Percentiles rank a stretch among this genome's conserved stretches.
phyloP scores from a whole-genome alignment of 2,329 filamentous ascomycete species.

The Fusarium aywerte region DNA sequence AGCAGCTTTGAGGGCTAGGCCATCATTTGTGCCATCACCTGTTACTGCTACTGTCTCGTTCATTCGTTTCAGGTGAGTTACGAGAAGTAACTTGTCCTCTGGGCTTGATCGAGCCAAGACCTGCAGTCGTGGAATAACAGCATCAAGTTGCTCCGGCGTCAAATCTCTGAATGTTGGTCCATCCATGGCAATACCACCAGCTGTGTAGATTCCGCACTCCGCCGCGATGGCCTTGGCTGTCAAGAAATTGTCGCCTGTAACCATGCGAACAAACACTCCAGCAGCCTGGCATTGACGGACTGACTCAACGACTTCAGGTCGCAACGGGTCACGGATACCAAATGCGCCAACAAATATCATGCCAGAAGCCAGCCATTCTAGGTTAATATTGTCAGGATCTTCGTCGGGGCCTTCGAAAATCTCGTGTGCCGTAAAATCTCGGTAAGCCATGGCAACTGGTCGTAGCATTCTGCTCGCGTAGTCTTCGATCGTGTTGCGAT shows the following conservation, averaged over 20 bases:
- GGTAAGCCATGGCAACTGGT: slow-evolving; percentile 79
- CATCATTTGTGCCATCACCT: slow-evolving; percentile 75
- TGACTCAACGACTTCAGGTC: slow-evolving; percentile 67
- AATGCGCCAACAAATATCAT: slow-evolving; percentile 79
- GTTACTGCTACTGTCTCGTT: slow-evolving; percentile 71
- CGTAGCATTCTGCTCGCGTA: slow-evolving; percentile 78
- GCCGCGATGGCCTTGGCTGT: slow-evolving; percentile 73
- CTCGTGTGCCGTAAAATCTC: slow-evolving; percentile 77
- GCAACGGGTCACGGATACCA: slow-evolving; percentile 72
- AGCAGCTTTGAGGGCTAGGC: slow-evolving; percentile 71
- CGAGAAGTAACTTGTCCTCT: slow-evolving; percentile 68
- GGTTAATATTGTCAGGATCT: slow-evolving; percentile 50
- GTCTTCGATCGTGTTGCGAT: slow-evolving; percentile 51
- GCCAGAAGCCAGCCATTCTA: slow-evolving; percentile 60
- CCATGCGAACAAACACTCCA: slow-evolving; percentile 72
- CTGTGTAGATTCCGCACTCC: slow-evolving; percentile 72
- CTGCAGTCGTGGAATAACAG: slow-evolving; percentile 59
- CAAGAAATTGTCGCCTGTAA: slow-evolving; percentile 62
- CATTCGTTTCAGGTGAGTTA: slow-evolving; percentile 63
- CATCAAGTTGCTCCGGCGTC: slow-evolving; percentile 62
- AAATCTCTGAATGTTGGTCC: slow-evolving; percentile 70
- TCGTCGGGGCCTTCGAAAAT: slow-evolving; percentile 62
- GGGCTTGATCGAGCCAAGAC: slow-evolving; percentile 69
- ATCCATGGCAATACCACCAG: slow-evolving; percentile 73
- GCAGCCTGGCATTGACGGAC: slow-evolving; percentile 69